Percentiles rank a stretch among this genome's conserved stretches.
phyloP scores from a whole-genome alignment of 306 rosid genomes.

The Abrus pulchellus region DNA sequence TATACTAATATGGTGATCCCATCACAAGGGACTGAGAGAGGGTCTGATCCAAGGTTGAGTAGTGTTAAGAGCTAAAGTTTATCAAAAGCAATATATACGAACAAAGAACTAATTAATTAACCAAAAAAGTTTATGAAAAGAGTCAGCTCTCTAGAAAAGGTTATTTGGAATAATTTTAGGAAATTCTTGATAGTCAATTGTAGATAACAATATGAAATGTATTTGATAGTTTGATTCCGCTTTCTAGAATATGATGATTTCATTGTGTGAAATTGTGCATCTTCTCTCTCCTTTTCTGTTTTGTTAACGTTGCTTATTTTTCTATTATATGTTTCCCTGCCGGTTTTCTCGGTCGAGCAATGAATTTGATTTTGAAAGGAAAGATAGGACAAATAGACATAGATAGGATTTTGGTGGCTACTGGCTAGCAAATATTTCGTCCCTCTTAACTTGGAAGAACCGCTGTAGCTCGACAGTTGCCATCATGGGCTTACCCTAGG shows the following conservation, averaged over 20 bases:
- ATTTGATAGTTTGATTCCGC: conserved; percentile 8
- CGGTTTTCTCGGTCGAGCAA: neutral
- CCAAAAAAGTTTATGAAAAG: too few relatives aligned
- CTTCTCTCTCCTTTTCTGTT: neutral
- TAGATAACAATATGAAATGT: conserved; percentile 8
- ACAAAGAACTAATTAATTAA: too few relatives aligned
- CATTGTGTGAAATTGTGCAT: neutral
- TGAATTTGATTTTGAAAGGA: conserved; percentile 17
- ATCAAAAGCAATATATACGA: too few relatives aligned
- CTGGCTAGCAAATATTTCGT: too few relatives aligned
- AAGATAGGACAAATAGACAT: neutral
- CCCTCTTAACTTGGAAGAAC: neutral
- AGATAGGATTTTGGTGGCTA: conserved; percentile 6
- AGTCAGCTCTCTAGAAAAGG: too few relatives aligned
- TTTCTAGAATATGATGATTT: conserved; percentile 33
- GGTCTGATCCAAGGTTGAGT: too few relatives aligned
- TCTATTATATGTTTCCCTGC: neutral
- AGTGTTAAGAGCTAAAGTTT: too few relatives aligned
- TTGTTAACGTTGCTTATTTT: neutral
- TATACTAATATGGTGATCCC: too few relatives aligned
- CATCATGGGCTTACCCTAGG: too few relatives aligned
- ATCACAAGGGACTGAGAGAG: too few relatives aligned
- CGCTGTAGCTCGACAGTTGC: neutral
- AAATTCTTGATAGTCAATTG: neutral
- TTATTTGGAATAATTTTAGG: neutral